Evolutionary conservation across 2,329 filamentous ascomycete species (phyloP), one percentile per base, ranked within the genome.

Genomic region (Capronia epimyces): DNA sequence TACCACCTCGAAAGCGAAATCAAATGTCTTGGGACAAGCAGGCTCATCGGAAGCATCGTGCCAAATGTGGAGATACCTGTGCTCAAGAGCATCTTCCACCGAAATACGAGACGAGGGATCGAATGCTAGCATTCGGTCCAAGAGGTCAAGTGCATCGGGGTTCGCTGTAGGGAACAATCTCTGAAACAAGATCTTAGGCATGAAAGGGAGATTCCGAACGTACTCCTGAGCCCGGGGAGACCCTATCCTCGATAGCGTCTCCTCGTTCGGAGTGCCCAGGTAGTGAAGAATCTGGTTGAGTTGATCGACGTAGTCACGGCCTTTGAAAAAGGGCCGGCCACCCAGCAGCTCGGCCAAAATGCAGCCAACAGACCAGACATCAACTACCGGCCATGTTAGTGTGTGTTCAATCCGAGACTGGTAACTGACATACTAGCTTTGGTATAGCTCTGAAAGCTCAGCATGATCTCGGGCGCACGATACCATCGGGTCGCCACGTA

Each of bases 401-500:
- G 34, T 41, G 34, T 40, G 34, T 42, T 7, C 34, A n/a, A 16
- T 22, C 18, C 58, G 44, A 25, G n/a, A 25, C 10, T 13, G 24
- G 32, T 18, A 34, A 27, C 27, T 7, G 24, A 91, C 90, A 50
- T 82, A 97, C 93, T 98, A 62, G 93, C 93, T 89, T 98, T 98
- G 65, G 93, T 98, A 72, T 98, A 98, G 75, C 89, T 96, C 73
- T 97, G 91, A 81, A 98, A 98, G 76, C 89, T 96, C 70, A 98
- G 76, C 93, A 98, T 98, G 63, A 98, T 98, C 71, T 98, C 93
- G 3, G 93, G 93, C 2, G 93, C 93, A 72, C 93, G 86, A 71
- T 98, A 98, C 93, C 93, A 98, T 75, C 93, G 81, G 46, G 93
- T 98, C 44, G 93, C 93, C 49, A 98, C 93, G 66, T 98, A 98